Conservation (phyloP, 768 basidiomycete genomes). For the Cytidiella melzeri region DNA sequence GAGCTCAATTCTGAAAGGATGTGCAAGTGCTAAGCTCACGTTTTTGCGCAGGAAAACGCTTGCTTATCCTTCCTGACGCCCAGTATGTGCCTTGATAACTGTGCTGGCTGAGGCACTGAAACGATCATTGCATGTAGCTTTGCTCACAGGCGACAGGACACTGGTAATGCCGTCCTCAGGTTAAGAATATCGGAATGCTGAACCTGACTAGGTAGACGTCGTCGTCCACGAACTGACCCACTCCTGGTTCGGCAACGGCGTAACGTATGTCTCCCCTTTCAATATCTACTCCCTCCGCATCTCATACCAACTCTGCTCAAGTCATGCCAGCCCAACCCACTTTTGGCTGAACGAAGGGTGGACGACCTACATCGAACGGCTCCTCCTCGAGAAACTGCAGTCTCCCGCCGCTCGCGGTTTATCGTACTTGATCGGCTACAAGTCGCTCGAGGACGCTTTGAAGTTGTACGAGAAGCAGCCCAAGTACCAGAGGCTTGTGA, state of each 20-base stretch:
- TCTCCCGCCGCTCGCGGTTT: constrained; percentile 76
- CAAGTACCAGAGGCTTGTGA: constrained; percentile 75
- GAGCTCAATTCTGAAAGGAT: constrained; percentile 16
- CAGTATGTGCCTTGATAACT: constrained; percentile 38
- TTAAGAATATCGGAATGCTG: background rate
- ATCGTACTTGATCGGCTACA: constrained; percentile 70
- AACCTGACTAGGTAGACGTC: constrained; percentile 49
- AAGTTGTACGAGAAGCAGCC: constrained; percentile 52
- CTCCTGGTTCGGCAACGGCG: constrained; percentile 90
- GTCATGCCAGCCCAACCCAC: constrained; percentile 67
- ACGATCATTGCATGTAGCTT: constrained; percentile 35
- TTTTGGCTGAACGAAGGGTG: constrained; percentile 93
- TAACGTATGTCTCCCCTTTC: constrained; percentile 44
- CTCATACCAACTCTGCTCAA: constrained; percentile 13
- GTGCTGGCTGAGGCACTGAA: constrained; percentile 1
- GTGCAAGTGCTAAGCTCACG: background rate
- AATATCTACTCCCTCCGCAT: background rate
- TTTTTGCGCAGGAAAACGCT: constrained; percentile 67
- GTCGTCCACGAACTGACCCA: constrained; percentile 85
- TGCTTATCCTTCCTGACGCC: constrained; percentile 87
- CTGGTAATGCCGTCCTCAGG: constrained; percentile 32
- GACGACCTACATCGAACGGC: constrained; percentile 89
- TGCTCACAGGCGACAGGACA: constrained; percentile 81
- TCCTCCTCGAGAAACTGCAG: constrained; percentile 65
- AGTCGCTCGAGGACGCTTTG: constrained; percentile 66